Evolutionary conservation across 2,329 filamentous ascomycete species (phyloP), one percentile per base, ranked within the genome.

Genomic region (Helminthosporium solani): DNA sequence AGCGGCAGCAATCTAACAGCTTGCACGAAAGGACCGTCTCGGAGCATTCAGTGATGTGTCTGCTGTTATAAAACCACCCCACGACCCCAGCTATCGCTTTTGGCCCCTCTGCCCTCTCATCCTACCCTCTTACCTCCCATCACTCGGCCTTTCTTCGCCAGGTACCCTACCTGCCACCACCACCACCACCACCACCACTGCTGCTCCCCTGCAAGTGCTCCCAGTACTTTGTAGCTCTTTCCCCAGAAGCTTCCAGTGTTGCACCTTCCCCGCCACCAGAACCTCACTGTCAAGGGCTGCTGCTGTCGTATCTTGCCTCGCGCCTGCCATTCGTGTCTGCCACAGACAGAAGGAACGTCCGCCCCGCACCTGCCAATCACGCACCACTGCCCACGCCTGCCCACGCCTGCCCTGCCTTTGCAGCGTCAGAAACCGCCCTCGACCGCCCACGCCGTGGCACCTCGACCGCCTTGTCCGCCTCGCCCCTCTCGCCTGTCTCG

Each of bases 1-100:
- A 66, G 64, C 66, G 61, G 64, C 55, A 63, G 64, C 54, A 70
- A 70, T 70, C 64, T 70, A 72, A 66, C 61, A 66, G 59, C 60
- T 67, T 61, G 54, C 56, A 56, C 60, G 56, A 58, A 52, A 59
- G 60, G 60, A 60, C 67, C 66, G 62, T 62, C 63, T 58, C 54
- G 65, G 9, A 56, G 54, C 57, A 9, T 23, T 50, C 53, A 54
- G 58, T 57, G 51, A 67, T 68, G 63, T 50, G 60, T 62, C 58
- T 31, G 40, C 64, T 67, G 40, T 66, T 67, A 71, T 71, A 71
- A 70, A 68, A 65, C 57, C 57, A 53, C 60, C 57, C 58, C 57
- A 56, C 60, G 59, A 57, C 63, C 66, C 64, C 58, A 53, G 49
- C 54, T 50, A 47, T 60, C 55, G 57, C 57, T 48, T 60, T 56